Conservation (phyloP, 768 basidiomycete genomes). For the Pleurotus salmoneostramineus region DNA sequence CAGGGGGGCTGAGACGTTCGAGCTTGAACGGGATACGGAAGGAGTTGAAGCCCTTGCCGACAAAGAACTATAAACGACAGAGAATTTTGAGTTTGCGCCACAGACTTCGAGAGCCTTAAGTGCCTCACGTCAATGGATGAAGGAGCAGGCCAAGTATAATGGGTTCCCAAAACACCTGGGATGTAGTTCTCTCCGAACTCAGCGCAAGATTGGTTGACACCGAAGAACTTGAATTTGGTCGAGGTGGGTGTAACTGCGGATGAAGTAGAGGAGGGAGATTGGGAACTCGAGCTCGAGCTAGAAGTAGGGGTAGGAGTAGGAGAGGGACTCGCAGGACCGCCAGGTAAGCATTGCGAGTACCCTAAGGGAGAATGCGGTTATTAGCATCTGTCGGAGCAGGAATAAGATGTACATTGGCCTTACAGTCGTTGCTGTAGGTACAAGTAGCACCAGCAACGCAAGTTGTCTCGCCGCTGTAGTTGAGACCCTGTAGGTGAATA, state of each 20-base stretch:
- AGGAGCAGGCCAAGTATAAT: slow-evolving; percentile 48
- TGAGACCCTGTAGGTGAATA: slow-evolving; percentile 26
- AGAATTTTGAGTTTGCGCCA: slow-evolving; percentile 18
- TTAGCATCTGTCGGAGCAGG: not conserved
- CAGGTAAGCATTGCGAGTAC: slow-evolving; percentile 46
- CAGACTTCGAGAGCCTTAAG: not conserved
- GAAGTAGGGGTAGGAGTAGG: not conserved
- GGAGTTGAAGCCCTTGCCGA: slow-evolving; percentile 52
- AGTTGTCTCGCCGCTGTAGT: slow-evolving; percentile 37
- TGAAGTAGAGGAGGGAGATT: slow-evolving; percentile 22
- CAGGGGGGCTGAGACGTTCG: slow-evolving; percentile 52
- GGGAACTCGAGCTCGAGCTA: slow-evolving; percentile 14
- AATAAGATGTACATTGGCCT: slow-evolving; percentile 8
- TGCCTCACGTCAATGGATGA: slow-evolving; percentile 31
- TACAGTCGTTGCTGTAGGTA: slow-evolving; percentile 37
- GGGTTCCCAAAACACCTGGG: slow-evolving; percentile 38
- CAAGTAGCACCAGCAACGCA: slow-evolving; percentile 45
- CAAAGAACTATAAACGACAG: slow-evolving; percentile 42
- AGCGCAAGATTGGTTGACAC: slow-evolving; percentile 60
- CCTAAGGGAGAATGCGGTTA: slow-evolving; percentile 20
- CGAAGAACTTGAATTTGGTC: slow-evolving; percentile 61
- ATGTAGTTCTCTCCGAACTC: slow-evolving; percentile 50
- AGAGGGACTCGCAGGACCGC: slow-evolving; percentile 18
- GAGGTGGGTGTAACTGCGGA: slow-evolving; percentile 22
- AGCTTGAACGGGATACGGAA: slow-evolving; percentile 61